Conservation (phyloP, 352 stramenopile species). For the Blastocystis sp. region DNA sequence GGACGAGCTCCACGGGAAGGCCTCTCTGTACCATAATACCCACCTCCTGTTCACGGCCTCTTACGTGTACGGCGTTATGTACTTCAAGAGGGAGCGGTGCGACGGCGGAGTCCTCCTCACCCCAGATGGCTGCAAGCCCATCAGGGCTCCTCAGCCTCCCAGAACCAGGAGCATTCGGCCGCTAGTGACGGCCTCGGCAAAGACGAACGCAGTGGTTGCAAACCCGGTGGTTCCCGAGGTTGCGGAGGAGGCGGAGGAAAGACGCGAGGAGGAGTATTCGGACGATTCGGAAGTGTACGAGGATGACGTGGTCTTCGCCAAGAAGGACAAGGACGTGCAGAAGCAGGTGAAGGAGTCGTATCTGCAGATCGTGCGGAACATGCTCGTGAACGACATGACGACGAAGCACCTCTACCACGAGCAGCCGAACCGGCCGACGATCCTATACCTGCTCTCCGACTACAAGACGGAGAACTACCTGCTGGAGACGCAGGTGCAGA, state of each 20-base stretch:
- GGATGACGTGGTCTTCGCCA: background rate
- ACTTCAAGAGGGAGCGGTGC: background rate
- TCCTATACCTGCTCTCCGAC: background rate
- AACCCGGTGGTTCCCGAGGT: background rate
- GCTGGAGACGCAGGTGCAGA: background rate
- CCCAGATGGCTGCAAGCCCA: too few species aligned
- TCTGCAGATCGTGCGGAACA: background rate
- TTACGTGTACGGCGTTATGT: background rate
- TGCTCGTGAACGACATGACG: too few species aligned
- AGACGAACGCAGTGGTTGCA: background rate
- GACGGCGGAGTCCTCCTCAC: too few species aligned
- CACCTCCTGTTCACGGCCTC: background rate
- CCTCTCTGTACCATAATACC: slow-evolving; percentile 13
- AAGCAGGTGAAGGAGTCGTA: slow-evolving; percentile 19
- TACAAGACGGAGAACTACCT: background rate
- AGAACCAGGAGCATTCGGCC: background rate
- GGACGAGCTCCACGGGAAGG: background rate
- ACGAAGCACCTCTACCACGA: too few species aligned
- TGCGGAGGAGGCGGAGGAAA: background rate
- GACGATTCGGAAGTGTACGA: background rate
- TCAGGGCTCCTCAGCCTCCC: too few species aligned
- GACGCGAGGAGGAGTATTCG: background rate
- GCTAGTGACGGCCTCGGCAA: background rate
- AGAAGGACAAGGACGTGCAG: background rate
- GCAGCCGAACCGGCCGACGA: background rate